Base-by-base conservation (phyloP, 768 basidiomycete genomes). In the Collybiopsis luxurians region DNA sequence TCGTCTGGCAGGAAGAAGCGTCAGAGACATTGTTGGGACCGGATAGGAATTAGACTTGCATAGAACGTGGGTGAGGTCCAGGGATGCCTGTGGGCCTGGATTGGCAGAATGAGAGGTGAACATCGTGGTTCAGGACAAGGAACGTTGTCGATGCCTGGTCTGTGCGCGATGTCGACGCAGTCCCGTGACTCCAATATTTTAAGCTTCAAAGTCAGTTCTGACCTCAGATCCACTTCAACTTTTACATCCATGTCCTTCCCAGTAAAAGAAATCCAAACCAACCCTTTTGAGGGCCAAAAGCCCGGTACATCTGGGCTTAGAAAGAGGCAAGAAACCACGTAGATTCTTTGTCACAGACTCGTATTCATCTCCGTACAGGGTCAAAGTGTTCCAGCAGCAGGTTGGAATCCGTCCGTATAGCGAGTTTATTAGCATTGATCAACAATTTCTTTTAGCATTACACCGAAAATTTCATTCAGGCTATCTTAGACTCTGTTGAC, bases 301-400 rank as follows among this genome's bases (percentile, higher is more conserved):
- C 97, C 97, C 23, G 97, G 97, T 59, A 98, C 97, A 11, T 98
- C 97, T 61, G 97, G 97, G 62, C 85, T 98, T 46, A 83, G 97
- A 66, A 98, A 98, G 80, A 85, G 95, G 93, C 92, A 61, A 67
- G 77, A 49, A 42, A 55, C 49, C 51, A 7, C 40, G 28, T 61
- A 45, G 50, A 13, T 50, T 56, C 31, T 42, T 48, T 38, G 49
- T 55, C 59, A 40, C 57, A 53, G 59, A 60, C 47, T 12, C 39
- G 50, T 62, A 58, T 61, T 61, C 64, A 54, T 64, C 57, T 61
- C 70, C 60, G 66, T 21, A 38, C 68, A 95, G 93, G 67, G 97
- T 98, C 72, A 98, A 96, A 76, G 85, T 98, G 64, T 99, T 99
- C 83, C 92, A 99, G 75, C 93, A 98, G 72, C 82, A 92, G 84